A percentile compares a stretch with the other conserved stretches of the same genome.
phyloP scores from a whole-genome alignment of 192 early-diverging fungal genomes.

The Mortierella claussenii region DNA sequence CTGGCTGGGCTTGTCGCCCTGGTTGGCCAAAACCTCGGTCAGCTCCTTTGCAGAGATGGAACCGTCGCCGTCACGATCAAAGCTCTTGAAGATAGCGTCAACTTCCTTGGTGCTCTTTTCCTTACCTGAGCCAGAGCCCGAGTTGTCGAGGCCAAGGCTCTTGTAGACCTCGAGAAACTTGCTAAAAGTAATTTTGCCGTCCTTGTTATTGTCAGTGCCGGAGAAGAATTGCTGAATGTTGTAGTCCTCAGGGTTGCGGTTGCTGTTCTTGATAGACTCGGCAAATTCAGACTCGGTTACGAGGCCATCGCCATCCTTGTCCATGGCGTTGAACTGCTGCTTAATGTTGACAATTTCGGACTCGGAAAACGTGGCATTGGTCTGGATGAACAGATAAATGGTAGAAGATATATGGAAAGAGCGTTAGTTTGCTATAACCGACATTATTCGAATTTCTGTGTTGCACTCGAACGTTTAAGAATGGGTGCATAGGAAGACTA shows the following conservation, averaged over 20 bases:
- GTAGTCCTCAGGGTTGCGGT: conserved; percentile 70
- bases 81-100: conserved; percentile 51
- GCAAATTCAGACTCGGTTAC: conserved; percentile 50
- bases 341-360: conserved; percentile 39
- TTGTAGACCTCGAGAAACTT: conserved; percentile 67
- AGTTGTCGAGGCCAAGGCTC: conserved; percentile 7
- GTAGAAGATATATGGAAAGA: too few relatives aligned
- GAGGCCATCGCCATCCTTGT: conserved; percentile 52
- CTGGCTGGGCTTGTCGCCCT: conserved; percentile 77
- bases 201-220: conserved; percentile 73
- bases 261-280: conserved; percentile 46
- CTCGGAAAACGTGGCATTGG: conserved; percentile 18
- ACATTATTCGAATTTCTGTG: too few relatives aligned
- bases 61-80: conserved; percentile 67
- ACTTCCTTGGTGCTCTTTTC: conserved; percentile 26
- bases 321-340: conserved; percentile 51
- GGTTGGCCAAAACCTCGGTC: conserved; percentile 41
- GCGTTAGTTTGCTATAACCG: too few relatives aligned
- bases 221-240: conserved; percentile 78
- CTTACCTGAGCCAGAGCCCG: conserved; percentile 7
- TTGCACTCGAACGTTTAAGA: too few relatives aligned
- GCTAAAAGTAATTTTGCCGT: conserved; percentile 73
- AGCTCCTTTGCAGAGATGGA: conserved; percentile 61
- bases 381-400: not conserved
- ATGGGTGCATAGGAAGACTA: too few relatives aligned